Conservation (phyloP, 2,329 filamentous ascomycete species). For the Biscogniauxia mediterranea region DNA sequence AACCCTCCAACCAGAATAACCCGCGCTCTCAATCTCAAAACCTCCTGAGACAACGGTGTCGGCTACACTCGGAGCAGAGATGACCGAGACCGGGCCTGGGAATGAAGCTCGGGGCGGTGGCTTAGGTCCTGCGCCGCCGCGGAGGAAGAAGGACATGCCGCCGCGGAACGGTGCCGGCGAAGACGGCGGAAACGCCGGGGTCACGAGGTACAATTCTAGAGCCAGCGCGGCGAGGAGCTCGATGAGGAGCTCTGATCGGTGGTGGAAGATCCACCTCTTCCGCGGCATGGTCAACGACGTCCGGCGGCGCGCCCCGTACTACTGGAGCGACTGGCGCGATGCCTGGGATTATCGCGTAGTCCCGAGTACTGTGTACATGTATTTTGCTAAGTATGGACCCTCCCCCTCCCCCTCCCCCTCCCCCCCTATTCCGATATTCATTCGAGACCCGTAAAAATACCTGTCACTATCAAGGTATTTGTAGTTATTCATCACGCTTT, state of each 20-base stretch:
- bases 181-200: neutral
- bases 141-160: neutral
- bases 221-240: neutral
- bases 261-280: constrained; percentile 77
- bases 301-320: constrained; percentile 71
- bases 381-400: constrained; percentile 77
- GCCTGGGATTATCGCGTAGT: constrained; percentile 90
- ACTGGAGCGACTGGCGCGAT: constrained; percentile 79
- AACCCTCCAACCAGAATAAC: too few relatives aligned
- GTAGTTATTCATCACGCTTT: neutral
- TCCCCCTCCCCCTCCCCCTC: neutral
- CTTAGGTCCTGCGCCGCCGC: neutral
- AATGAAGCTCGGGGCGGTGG: neutral
- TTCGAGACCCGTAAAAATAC: neutral
- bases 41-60: too few relatives aligned
- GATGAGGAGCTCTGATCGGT: constrained; percentile 33
- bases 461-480: too few relatives aligned
- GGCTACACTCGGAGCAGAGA: neutral
- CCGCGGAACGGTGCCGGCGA: neutral
- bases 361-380: constrained; percentile 88
- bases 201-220: neutral
- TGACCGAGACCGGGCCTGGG: neutral
- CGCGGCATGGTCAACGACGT: constrained; percentile 79
- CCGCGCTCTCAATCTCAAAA: too few relatives aligned
- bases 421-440: constrained; percentile 1